A percentile compares a stretch with the other conserved stretches of the same genome.
phyloP scores from a whole-genome alignment of 2,329 filamentous ascomycete genomes.

The Ceratocystis alfenasii region DNA sequence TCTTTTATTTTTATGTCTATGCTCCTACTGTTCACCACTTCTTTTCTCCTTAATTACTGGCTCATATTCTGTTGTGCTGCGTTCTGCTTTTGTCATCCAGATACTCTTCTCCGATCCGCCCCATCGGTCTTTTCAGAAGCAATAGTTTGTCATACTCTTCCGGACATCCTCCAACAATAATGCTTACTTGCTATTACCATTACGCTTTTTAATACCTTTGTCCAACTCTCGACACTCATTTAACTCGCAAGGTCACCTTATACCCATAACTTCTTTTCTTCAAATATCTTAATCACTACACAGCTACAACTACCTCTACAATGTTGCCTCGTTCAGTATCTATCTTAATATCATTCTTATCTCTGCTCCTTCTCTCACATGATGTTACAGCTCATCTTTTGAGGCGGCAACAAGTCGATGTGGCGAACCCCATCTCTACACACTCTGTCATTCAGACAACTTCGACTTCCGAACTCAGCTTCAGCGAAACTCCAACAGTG shows the following conservation, averaged over 20 bases:
- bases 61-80: background rate
- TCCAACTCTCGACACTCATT: conserved; percentile 2
- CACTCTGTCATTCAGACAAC: background rate
- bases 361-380: conserved; percentile 32
- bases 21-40: background rate
- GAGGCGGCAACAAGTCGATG: conserved; percentile 29
- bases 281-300: background rate
- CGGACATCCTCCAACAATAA: background rate
- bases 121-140: background rate
- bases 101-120: background rate
- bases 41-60: background rate
- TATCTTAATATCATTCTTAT: conserved; percentile 28
- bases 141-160: conserved; percentile 7
- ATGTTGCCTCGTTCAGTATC: conserved; percentile 17
- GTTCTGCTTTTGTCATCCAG: background rate
- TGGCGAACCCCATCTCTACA: background rate
- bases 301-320: background rate
- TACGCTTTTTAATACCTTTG: background rate
- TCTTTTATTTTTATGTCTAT: background rate
- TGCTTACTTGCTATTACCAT: background rate
- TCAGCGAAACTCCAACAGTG: conserved; percentile 1
- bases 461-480: background rate
- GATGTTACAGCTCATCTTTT: conserved; percentile 29
- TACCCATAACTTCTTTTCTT: background rate
- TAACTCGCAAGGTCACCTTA: background rate